A percentile compares a stretch with the other conserved stretches of the same genome.
phyloP scores from a whole-genome alignment of 1,284 basidiomycete species.

The Malassezia equina region DNA sequence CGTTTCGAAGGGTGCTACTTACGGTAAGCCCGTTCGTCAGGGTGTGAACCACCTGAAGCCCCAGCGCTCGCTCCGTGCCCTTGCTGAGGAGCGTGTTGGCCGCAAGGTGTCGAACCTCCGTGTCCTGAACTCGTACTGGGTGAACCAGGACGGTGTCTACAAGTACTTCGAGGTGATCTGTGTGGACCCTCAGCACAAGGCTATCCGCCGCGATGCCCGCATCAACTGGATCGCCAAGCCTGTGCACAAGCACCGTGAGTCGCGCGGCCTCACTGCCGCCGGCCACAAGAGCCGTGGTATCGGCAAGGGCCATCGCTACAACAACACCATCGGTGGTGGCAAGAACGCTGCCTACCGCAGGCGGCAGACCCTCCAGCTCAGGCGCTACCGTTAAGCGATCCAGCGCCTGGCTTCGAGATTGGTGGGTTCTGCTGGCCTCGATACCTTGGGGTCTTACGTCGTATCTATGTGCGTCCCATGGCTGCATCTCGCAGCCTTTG shows the following conservation, averaged over 20 bases:
- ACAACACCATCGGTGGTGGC: conserved; percentile 63
- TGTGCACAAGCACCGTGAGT: conserved; percentile 96
- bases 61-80: conserved; percentile 83
- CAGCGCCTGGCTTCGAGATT: background rate
- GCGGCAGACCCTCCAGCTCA: conserved; percentile 76
- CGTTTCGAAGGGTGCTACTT: conserved; percentile 91
- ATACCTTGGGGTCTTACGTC: background rate
- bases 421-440: background rate
- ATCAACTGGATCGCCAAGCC: conserved; percentile 99
- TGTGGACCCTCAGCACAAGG: conserved; percentile 86
- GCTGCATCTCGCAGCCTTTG: background rate
- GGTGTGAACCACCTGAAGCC: conserved; percentile 99
- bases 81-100: conserved; percentile 96
- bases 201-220: conserved; percentile 79
- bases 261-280: conserved; percentile 88
- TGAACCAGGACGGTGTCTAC: conserved; percentile 99
- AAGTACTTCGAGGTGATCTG: conserved; percentile 99
- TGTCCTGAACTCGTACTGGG: conserved; percentile 90
- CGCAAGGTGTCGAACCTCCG: conserved; percentile 90
- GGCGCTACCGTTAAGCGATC: conserved; percentile 77
- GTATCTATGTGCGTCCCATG: background rate
- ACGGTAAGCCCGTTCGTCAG: conserved; percentile 97
- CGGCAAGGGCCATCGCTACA: conserved; percentile 90
- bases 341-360: conserved; percentile 86
- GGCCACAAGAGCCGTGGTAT: conserved; percentile 62